Percentiles rank a stretch among this genome's conserved stretches.
phyloP scores from a whole-genome alignment of 148 eudicot genomes.

The Spergularia bocconei region DNA sequence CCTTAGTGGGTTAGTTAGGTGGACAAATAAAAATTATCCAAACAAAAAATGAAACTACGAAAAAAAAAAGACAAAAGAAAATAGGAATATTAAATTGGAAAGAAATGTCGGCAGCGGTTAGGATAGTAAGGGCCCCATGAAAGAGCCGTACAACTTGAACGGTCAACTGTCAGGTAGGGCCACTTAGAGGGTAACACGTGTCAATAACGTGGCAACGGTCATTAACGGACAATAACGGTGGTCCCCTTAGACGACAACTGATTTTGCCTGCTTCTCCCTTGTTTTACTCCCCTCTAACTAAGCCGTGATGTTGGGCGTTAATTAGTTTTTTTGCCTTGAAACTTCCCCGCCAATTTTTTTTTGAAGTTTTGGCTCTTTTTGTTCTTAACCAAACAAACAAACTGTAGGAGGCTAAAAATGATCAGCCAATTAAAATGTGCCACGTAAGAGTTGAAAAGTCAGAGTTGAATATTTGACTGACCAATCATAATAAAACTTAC shows the following conservation, averaged over 20 bases:
- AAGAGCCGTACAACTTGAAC: constrained; percentile 27
- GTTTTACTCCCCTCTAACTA: constrained; percentile 13
- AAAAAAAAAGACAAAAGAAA: neutral
- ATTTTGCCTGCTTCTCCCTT: constrained; percentile 15
- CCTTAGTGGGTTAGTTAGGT: neutral
- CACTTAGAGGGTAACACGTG: constrained; percentile 32
- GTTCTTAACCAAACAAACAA: too few species aligned
- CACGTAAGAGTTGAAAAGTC: too few species aligned
- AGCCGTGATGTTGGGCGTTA: constrained; percentile 18
- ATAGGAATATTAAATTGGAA: neutral
- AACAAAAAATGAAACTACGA: neutral
- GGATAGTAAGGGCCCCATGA: constrained; percentile 27
- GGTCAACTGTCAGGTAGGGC: constrained; percentile 42
- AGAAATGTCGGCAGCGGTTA: constrained; percentile 35
- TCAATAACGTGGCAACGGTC: constrained; percentile 43
- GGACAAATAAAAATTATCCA: neutral
- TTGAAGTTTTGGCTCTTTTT: neutral
- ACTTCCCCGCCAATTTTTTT: neutral
- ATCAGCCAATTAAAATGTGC: too few species aligned
- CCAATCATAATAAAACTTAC: too few species aligned
- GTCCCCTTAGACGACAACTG: constrained; percentile 8
- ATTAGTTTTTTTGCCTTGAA: neutral
- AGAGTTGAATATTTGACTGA: too few species aligned
- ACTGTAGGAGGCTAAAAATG: too few species aligned
- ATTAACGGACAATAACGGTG: constrained; percentile 49